phyloP scores from a whole-genome alignment of 2,329 filamentous ascomycete species.

The Ophiocordyceps sinensis region DNA sequence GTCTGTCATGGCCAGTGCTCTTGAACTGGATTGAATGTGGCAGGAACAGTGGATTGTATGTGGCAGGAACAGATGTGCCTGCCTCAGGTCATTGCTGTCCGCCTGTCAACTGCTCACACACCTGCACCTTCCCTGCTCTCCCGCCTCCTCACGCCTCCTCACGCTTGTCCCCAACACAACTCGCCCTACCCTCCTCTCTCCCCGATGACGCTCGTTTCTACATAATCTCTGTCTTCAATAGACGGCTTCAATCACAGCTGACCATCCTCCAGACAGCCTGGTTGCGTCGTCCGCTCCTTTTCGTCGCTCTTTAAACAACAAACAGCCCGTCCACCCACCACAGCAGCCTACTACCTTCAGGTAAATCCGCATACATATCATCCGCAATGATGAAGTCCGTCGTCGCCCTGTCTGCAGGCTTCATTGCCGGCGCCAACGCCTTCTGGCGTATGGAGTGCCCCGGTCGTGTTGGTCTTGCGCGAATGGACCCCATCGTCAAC shows the following conservation, averaged over 20 bases:
- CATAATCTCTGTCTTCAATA: too few relatives aligned
- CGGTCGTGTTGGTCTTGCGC: conserved; percentile 50
- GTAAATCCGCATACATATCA: conserved; percentile 10
- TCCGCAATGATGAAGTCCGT: conserved; percentile 19
- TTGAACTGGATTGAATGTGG: too few relatives aligned
- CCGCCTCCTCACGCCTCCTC: too few relatives aligned
- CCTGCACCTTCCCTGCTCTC: too few relatives aligned
- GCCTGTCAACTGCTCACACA: too few relatives aligned
- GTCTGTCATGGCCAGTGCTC: too few relatives aligned
- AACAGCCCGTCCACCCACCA: not conserved
- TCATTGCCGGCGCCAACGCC: conserved; percentile 34
- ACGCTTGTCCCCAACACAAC: too few relatives aligned
- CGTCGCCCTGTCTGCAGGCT: conserved; percentile 16
- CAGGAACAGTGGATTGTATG: too few relatives aligned
- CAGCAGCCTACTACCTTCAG: not conserved
- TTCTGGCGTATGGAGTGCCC: conserved; percentile 90
- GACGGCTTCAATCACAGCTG: conserved; percentile 2
- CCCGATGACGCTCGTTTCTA: too few relatives aligned
- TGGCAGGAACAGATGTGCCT: too few relatives aligned
- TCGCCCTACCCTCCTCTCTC: too few relatives aligned
- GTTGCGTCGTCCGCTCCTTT: conserved; percentile 21
- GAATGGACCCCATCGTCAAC: conserved; percentile 64
- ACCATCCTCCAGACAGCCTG: conserved; percentile 16
- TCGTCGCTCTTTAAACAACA: not conserved
- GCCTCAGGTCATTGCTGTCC: too few relatives aligned